A percentile compares a stretch with the other conserved stretches of the same genome.
phyloP scores from a whole-genome alignment of 345 rosid genomes.

The Ceriops zippeliana region DNA sequence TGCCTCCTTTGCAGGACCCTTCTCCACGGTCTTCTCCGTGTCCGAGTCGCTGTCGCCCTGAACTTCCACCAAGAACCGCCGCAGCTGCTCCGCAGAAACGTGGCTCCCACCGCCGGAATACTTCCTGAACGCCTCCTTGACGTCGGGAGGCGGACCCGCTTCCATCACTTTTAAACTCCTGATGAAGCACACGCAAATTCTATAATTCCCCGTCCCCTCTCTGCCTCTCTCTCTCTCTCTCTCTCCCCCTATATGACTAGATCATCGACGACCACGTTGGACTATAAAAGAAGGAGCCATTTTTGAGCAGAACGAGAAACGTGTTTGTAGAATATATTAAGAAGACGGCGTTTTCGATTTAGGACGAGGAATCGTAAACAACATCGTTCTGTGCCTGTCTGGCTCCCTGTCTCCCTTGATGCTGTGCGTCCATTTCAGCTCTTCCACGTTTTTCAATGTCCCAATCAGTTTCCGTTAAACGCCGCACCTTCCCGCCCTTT shows the following conservation, averaged over 20 bases:
- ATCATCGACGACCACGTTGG: not conserved
- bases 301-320: too few species aligned
- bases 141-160: constrained; percentile 64
- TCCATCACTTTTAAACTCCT: constrained; percentile 63
- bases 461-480: not conserved
- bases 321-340: too few species aligned
- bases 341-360: too few species aligned
- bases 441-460: not conserved
- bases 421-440: not conserved
- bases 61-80: constrained; percentile 46
- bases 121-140: constrained; percentile 46
- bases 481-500: constrained; percentile 18
- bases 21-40: constrained; percentile 54
- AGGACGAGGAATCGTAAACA: too few species aligned
- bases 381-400: not conserved
- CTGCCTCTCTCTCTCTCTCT: not conserved
- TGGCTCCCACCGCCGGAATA: constrained; percentile 51
- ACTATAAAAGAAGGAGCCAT: not conserved
- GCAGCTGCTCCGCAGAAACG: constrained; percentile 70
- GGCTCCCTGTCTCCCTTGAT: not conserved
- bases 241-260: not conserved
- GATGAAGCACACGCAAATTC: constrained; percentile 63
- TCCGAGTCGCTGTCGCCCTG: constrained; percentile 44
- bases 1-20: constrained; percentile 51
- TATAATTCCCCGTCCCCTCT: constrained; percentile 57